Conservation (phyloP, 73 alveolate genomes). For the Strombidium stylifer region DNA sequence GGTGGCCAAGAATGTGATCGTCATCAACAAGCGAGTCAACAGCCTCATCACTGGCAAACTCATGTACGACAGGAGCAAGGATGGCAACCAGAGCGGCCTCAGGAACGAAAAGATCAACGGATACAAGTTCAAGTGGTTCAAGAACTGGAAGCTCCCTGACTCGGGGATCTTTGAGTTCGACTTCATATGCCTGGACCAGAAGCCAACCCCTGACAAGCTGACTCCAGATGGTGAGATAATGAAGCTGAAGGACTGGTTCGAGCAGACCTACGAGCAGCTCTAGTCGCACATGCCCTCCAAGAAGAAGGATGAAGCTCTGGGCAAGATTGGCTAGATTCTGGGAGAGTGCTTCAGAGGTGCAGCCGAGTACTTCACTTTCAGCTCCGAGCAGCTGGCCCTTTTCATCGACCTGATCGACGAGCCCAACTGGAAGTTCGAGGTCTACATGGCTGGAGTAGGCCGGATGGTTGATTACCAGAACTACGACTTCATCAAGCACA, state of each 20-base stretch:
- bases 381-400: slow-evolving; percentile 36
- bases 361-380: slow-evolving; percentile 37
- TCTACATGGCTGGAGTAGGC: slow-evolving; percentile 33
- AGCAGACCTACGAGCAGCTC: background rate
- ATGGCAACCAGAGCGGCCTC: slow-evolving; percentile 49
- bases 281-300: too few relatives aligned
- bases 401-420: slow-evolving; percentile 56
- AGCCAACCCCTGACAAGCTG: background rate
- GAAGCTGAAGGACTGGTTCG: slow-evolving; percentile 2
- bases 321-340: background rate
- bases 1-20: slow-evolving; percentile 22
- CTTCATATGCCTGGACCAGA: slow-evolving; percentile 21
- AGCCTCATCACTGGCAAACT: slow-evolving; percentile 1
- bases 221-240: background rate
- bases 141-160: slow-evolving; percentile 30
- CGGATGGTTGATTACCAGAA: slow-evolving; percentile 27
- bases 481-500: slow-evolving; percentile 49
- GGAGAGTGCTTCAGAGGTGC: slow-evolving; percentile 8
- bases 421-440: slow-evolving; percentile 50
- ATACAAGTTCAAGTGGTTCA: background rate
- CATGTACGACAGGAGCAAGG: slow-evolving; percentile 22
- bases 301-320: background rate
- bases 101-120: slow-evolving; percentile 44
- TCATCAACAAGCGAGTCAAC: slow-evolving; percentile 12
- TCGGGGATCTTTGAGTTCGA: slow-evolving; percentile 48